Conservation (phyloP, 2,329 filamentous ascomycete genomes). For the Plectosphaerella cucumerina region DNA sequence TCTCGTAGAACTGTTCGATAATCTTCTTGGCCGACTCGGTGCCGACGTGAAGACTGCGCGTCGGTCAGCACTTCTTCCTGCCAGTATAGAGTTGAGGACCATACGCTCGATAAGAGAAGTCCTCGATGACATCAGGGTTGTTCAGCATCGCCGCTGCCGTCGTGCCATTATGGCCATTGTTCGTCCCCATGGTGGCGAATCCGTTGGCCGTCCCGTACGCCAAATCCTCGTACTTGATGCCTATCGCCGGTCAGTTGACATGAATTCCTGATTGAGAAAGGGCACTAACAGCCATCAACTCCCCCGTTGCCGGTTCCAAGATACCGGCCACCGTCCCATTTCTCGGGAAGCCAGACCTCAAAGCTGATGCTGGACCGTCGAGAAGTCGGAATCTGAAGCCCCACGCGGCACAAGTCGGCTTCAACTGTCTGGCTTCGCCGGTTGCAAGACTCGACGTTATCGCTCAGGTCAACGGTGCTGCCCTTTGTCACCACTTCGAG, state of each 20-base stretch:
- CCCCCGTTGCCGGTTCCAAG: conserved; percentile 45
- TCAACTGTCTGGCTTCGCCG: background rate
- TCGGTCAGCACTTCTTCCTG: background rate
- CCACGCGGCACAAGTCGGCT: background rate
- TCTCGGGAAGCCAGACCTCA: conserved; percentile 42
- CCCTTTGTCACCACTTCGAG: background rate
- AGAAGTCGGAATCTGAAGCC: background rate
- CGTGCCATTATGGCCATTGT: conserved; percentile 47
- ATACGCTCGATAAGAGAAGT: conserved; percentile 29
- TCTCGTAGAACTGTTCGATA: conserved; percentile 40
- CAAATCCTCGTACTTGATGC: conserved; percentile 41
- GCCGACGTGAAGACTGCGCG: conserved; percentile 36
- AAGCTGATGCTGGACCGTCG: conserved; percentile 26
- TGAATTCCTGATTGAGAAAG: background rate
- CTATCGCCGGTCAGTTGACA: conserved; percentile 4
- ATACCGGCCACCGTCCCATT: conserved; percentile 38
- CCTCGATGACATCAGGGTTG: conserved; percentile 28
- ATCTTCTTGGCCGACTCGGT: conserved; percentile 44
- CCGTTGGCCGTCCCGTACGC: conserved; percentile 37
- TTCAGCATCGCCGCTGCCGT: conserved; percentile 23
- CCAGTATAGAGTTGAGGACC: too few species aligned
- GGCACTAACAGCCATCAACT: conserved; percentile 35
- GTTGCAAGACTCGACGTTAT: background rate
- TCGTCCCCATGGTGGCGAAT: conserved; percentile 44
- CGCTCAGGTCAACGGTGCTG: background rate